phyloP scores from a whole-genome alignment of 805 yeast species.

The Sporopachydermia quercuum region DNA sequence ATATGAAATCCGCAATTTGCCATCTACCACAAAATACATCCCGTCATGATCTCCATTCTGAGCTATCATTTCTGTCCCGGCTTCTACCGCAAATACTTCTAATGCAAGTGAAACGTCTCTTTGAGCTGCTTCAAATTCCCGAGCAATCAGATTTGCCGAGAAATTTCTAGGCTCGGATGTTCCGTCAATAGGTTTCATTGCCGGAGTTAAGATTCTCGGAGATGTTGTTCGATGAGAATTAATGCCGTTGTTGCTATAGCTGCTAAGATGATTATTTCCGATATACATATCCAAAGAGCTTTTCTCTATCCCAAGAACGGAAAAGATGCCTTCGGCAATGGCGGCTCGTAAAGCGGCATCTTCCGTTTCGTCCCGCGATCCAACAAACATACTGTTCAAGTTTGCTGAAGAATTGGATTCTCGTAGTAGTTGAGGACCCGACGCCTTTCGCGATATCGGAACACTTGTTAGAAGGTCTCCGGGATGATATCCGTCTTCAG shows the following conservation, averaged over 20 bases:
- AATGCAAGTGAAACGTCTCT: slow-evolving; percentile 44
- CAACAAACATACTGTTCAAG: slow-evolving; percentile 29
- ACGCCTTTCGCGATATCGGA: slow-evolving; percentile 35
- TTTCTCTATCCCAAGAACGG: slow-evolving; percentile 45
- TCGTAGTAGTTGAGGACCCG: slow-evolving; percentile 2
- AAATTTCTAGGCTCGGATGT: not conserved
- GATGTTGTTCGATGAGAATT: not conserved
- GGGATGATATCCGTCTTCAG: slow-evolving; percentile 40
- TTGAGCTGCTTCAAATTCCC: slow-evolving; percentile 36
- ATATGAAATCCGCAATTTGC: slow-evolving; percentile 50
- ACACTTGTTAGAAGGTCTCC: slow-evolving; percentile 78
- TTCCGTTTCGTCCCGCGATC: slow-evolving; percentile 59
- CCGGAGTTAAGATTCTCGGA: not conserved
- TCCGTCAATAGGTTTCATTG: slow-evolving; percentile 1
- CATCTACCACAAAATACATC: slow-evolving; percentile 66
- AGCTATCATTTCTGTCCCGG: slow-evolving; percentile 42
- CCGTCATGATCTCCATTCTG: slow-evolving; percentile 62
- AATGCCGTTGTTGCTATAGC: too few relatives aligned
- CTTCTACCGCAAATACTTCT: slow-evolving; percentile 35
- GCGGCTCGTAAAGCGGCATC: slow-evolving; percentile 50
- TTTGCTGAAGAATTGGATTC: slow-evolving; percentile 10
- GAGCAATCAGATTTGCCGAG: not conserved
- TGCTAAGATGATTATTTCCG: too few relatives aligned
- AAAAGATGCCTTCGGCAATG: slow-evolving; percentile 55
- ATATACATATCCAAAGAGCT: slow-evolving; percentile 5